Conservation (phyloP, 2,329 filamentous ascomycete genomes). For the Sporothrix euskadiensis region DNA sequence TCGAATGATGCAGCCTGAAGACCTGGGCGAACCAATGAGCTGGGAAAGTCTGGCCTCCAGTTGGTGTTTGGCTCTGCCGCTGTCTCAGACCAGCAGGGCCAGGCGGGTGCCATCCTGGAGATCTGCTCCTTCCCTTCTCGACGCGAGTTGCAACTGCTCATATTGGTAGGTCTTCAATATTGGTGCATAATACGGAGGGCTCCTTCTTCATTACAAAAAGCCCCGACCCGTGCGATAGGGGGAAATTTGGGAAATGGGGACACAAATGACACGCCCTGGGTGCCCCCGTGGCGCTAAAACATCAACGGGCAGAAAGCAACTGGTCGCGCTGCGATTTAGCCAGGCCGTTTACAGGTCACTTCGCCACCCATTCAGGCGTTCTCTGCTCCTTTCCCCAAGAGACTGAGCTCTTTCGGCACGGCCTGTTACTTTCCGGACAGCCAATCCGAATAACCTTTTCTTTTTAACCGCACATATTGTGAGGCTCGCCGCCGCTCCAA, state of each 20-base stretch:
- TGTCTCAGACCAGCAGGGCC: slow-evolving; percentile 18
- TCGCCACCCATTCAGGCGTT: neutral
- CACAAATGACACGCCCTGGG: neutral
- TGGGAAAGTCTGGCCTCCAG: neutral
- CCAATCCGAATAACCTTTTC: slow-evolving; percentile 2
- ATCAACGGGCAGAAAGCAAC: neutral
- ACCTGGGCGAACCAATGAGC: neutral
- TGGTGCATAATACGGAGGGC: neutral
- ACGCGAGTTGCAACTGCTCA: neutral
- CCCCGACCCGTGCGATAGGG: neutral
- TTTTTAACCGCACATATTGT: neutral
- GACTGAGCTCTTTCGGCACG: neutral
- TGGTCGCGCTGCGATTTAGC: slow-evolving; percentile 4
- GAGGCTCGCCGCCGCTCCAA: neutral
- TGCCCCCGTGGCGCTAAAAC: slow-evolving; percentile 10
- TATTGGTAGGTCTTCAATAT: neutral
- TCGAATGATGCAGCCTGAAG: neutral
- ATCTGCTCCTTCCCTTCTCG: slow-evolving; percentile 1
- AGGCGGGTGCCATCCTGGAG: neutral
- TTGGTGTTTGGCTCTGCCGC: neutral
- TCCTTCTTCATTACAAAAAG: neutral
- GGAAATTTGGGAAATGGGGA: neutral
- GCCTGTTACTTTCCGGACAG: neutral
- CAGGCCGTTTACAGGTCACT: slow-evolving; percentile 6
- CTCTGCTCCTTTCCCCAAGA: neutral